Evolutionary conservation across 106 monocot species (phyloP).

Genomic region (Apostasia shenzhenica): DNA sequence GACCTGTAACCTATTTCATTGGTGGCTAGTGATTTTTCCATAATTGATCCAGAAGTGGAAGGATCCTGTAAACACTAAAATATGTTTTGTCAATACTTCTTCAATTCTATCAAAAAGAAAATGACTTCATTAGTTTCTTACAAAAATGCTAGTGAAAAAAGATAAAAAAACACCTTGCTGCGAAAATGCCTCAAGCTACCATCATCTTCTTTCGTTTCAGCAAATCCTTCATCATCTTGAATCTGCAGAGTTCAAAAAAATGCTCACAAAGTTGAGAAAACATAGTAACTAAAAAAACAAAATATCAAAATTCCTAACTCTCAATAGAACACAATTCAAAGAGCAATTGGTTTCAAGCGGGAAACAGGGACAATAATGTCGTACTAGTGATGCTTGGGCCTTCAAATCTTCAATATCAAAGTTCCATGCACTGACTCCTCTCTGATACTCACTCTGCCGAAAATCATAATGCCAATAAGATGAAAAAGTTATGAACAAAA

Average conservation of each 20-base stretch:
- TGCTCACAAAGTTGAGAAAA: background rate
- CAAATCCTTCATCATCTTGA: constrained; percentile 65
- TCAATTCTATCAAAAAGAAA: background rate
- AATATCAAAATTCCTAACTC: no score
- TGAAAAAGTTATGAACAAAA: no score
- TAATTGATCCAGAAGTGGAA: constrained; percentile 23
- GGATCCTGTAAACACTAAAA: constrained; percentile 24
- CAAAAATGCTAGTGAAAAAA: no score
- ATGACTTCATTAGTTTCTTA: background rate
- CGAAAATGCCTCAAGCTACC: constrained; percentile 26
- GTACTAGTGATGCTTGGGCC: constrained; percentile 82
- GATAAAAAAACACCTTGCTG: constrained; percentile 34
- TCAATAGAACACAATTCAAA: no score
- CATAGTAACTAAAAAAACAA: background rate
- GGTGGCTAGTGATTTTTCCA: constrained; percentile 17
- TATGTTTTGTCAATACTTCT: background rate
- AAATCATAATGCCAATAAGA: background rate
- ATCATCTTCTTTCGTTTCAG: constrained; percentile 67
- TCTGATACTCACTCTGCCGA: constrained; percentile 70
- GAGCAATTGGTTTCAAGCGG: no score
- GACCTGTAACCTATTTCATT: constrained; percentile 19
- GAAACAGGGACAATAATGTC: no score
- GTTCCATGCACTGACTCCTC: constrained; percentile 97
- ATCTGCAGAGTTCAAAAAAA: constrained; percentile 33
- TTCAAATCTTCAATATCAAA: constrained; percentile 89